Percentiles rank a stretch among this genome's conserved stretches.
phyloP scores from a whole-genome alignment of 2,329 filamentous ascomycete species.

The Septoria linicola region DNA sequence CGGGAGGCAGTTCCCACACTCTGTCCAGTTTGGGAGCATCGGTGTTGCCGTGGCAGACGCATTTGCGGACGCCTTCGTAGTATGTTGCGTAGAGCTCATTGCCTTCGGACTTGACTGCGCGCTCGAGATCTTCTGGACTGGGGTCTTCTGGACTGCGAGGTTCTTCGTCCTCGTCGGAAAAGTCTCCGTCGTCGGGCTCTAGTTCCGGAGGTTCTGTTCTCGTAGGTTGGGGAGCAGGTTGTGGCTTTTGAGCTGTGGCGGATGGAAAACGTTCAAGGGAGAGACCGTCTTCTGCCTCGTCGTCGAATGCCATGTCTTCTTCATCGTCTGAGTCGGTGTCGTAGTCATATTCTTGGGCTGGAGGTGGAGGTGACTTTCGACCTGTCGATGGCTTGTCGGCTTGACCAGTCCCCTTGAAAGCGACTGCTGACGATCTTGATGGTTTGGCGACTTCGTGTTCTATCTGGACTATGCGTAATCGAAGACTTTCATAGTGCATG shows the following conservation, averaged over 20 bases:
- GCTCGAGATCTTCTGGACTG: constrained; percentile 28
- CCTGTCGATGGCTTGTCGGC: no score
- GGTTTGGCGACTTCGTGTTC: constrained; percentile 35
- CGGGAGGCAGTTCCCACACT: constrained; percentile 35
- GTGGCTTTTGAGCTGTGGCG: constrained; percentile 24
- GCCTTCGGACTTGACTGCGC: constrained; percentile 30
- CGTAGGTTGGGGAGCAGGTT: constrained; percentile 16
- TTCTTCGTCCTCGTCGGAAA: constrained; percentile 34
- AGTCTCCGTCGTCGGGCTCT: constrained; percentile 27
- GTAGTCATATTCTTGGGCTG: constrained; percentile 23
- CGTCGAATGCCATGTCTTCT: constrained; percentile 28
- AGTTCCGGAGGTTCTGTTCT: constrained; percentile 27
- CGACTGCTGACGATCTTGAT: constrained; percentile 23
- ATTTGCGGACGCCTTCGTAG: constrained; percentile 34
- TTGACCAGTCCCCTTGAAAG: constrained; percentile 33
- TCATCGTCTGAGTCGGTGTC: constrained; percentile 25
- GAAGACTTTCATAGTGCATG: constrained; percentile 38
- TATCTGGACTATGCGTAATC: constrained; percentile 39
- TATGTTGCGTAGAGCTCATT: constrained; percentile 29
- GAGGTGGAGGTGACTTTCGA: constrained; percentile 22
- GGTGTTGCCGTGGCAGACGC: constrained; percentile 34
- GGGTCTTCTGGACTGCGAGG: constrained; percentile 33
- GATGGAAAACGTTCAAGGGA: constrained; percentile 36
- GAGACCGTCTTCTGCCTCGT: constrained; percentile 31
- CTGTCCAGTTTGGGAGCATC: constrained; percentile 31